Percentiles rank a stretch among this genome's conserved stretches.
Conservation (phyloP, 1,139 yeast genomes). For the Candida tetrigidarum region DNA sequence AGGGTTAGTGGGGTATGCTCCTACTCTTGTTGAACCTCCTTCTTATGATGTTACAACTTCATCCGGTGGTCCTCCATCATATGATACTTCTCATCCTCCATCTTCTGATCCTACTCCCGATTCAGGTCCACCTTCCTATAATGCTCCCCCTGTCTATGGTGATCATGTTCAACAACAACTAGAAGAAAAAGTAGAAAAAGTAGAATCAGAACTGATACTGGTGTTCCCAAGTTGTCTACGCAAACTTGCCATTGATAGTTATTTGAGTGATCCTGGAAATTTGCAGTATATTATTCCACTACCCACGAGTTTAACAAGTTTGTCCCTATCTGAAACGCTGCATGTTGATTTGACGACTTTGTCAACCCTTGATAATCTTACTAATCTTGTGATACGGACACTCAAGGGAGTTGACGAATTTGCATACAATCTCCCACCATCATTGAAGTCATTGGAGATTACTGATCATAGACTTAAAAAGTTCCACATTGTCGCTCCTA, state of each 20-base stretch:
- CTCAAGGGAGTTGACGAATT: neutral
- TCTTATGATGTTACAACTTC: neutral
- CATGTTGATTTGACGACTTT: neutral
- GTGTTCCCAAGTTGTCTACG: neutral
- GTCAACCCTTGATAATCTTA: neutral
- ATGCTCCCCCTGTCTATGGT: no score
- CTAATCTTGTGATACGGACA: neutral
- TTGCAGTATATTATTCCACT: neutral
- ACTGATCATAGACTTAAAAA: neutral
- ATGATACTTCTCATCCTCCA: neutral
- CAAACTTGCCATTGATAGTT: neutral
- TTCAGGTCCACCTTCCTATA: neutral
- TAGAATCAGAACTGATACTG: neutral
- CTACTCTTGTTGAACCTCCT: neutral
- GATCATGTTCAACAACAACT: neutral
- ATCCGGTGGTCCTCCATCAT: neutral
- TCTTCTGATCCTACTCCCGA: neutral
- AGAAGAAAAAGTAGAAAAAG: neutral
- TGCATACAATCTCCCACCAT: neutral
- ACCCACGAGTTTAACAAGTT: neutral
- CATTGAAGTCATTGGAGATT: neutral
- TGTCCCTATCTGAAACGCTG: neutral
- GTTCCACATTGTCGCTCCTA: neutral
- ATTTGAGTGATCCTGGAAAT: neutral
- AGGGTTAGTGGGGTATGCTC: neutral